phyloP scores from a whole-genome alignment of 164 flowering plant species.

The Santalum album region DNA sequence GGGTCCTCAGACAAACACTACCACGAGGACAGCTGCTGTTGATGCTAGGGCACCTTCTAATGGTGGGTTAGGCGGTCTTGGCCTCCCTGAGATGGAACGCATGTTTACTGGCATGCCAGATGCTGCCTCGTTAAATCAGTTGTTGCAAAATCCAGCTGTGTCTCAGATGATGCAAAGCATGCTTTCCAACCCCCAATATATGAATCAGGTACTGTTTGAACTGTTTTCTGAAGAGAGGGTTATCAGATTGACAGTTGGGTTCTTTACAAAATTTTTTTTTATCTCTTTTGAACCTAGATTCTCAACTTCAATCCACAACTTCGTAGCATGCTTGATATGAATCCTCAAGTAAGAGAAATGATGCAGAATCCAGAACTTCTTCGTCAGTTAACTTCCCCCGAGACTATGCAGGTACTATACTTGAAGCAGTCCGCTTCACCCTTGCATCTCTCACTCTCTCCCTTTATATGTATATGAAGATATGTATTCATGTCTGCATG shows the following conservation, averaged over 20 bases:
- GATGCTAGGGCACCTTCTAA: conserved; percentile 46
- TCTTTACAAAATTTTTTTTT: background rate
- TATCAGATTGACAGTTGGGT: background rate
- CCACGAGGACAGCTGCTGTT: conserved; percentile 42
- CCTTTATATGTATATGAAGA: too few species aligned
- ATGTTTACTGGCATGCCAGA: conserved; percentile 55
- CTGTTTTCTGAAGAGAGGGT: background rate
- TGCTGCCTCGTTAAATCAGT: conserved; percentile 43
- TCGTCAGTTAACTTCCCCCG: conserved; percentile 60
- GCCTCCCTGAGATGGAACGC: conserved; percentile 53
- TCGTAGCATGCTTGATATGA: conserved; percentile 37
- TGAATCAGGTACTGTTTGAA: conserved; percentile 40
- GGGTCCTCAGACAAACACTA: conserved; percentile 49
- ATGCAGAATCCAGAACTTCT: conserved; percentile 71
- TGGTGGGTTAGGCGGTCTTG: conserved; percentile 65
- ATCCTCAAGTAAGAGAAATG: conserved; percentile 58
- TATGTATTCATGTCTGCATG: too few species aligned
- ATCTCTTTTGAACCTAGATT: conserved; percentile 26
- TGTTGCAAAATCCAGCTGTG: conserved; percentile 83
- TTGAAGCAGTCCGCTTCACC: background rate
- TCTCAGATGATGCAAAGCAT: conserved; percentile 80
- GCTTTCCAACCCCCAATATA: conserved; percentile 54
- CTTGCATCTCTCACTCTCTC: background rate
- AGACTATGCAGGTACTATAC: conserved; percentile 52
- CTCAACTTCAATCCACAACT: conserved; percentile 40